Evolutionary conservation across 352 stramenopile species (phyloP), one percentile per base, ranked within the genome.

Genomic region (Phytophthora podocarpi): DNA sequence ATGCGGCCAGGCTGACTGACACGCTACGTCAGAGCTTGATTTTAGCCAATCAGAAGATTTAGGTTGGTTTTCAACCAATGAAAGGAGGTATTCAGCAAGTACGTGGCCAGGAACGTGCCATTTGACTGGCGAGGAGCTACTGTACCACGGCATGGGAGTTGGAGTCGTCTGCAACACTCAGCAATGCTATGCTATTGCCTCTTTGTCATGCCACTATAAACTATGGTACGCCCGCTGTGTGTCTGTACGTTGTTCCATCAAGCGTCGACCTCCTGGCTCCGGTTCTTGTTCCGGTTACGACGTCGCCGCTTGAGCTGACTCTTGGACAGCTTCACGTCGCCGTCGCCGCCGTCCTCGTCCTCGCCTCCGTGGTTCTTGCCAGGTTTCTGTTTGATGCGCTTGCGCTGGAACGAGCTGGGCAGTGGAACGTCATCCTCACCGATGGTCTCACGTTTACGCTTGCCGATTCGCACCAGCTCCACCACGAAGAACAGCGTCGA

Each of bases 401-500:
- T 89, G 56, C 84, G 80, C 70, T 89, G 76, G 74, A 91, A 93
- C 15, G 81, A 67, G 42, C 70, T 91, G 13, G 84, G 84, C 35
- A 93, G 57, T 24, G 84, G 82, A 9, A 91, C 69, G 16, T 93
- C 84, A 54, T 88, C 78, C 24, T 87, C 77, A 1, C 63, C 72
- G 12, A 90, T 55, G 3, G 51, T 35, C 28, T 88, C 82, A 30
- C 81, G 78, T 66, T 91, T 87, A 42, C 80, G 81, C 55, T 89
- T 91, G 56, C 84, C 84, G 26, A 91, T 78, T 46, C 84, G 80
- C 47, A 94, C 70, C 34, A 94, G 73, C 52, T 92, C 85, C 30
- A 94, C 82, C 35, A 92, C 85, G 39, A 94, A 94, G 46, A 77
- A 80, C 10, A 94, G 72, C 65, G 82, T 92, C 59, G 79, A 64